These are phyloP conservation scores for Neofusicoccum kwambonambiense DNA, from an alignment of 2,329 filamentous ascomycete species.

Conservation along the genomic window DNA sequence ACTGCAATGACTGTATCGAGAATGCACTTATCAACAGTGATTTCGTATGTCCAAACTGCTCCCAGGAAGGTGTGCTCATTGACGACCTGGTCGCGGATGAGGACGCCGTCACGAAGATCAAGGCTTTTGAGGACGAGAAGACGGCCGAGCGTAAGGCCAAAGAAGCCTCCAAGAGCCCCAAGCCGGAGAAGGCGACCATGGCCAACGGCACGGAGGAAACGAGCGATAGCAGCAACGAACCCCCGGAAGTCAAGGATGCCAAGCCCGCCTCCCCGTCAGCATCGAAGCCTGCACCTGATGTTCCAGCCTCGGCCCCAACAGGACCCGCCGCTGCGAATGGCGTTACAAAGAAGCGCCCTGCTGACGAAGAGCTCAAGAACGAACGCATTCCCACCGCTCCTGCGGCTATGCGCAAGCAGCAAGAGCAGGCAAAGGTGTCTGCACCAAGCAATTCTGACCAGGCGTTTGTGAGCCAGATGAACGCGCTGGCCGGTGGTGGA, in stretches of 20 bases:
- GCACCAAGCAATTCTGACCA: conserved; percentile 34
- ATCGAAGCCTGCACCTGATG: not conserved
- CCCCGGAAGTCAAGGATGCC: conserved; percentile 12
- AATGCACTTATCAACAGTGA: conserved; percentile 98
- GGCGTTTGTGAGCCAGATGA: conserved; percentile 47
- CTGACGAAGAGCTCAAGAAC: conserved; percentile 64
- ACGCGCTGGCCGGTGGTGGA: conserved; percentile 37
- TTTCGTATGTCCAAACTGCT: conserved; percentile 90
- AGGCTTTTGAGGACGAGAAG: conserved; percentile 65
- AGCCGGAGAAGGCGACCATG: conserved; percentile 33
- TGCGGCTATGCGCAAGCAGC: conserved; percentile 43
- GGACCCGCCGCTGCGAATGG: conserved; percentile 16
- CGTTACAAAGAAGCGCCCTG: conserved; percentile 74
- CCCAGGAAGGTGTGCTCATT: conserved; percentile 85
- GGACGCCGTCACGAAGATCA: conserved; percentile 74
- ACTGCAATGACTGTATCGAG: conserved; percentile 99
- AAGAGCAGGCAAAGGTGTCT: conserved; percentile 29
- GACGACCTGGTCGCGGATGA: conserved; percentile 85
- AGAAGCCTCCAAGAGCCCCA: conserved; percentile 41
- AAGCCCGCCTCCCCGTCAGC: conserved; percentile 6
- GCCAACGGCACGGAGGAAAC: conserved; percentile 19
- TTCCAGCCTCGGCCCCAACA: conserved; percentile 20
- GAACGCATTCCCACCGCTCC: conserved; percentile 44
- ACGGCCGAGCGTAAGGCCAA: conserved; percentile 43
- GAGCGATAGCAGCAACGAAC: not conserved